Evolutionary conservation across 495 filamentous ascomycete species (phyloP).

Genomic region (Talaromyces stipitatus): DNA sequence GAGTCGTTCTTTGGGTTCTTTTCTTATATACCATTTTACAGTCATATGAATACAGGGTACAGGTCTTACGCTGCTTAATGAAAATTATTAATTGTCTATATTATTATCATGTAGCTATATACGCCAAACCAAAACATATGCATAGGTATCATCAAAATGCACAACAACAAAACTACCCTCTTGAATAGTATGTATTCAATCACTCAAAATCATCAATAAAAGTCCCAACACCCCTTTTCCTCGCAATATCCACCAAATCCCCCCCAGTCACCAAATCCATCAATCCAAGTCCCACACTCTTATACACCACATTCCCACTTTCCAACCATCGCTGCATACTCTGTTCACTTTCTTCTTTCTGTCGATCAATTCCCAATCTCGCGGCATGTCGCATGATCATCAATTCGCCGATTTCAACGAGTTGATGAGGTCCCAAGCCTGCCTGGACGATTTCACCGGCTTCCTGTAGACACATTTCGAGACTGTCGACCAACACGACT

Average conservation of each 20-base stretch:
- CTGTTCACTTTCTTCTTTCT: conserved; percentile 34
- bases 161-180: not conserved
- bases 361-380: conserved; percentile 22
- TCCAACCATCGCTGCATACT: conserved; percentile 64
- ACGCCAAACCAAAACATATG: not conserved
- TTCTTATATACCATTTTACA: not conserved
- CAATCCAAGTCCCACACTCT: conserved; percentile 41
- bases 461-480: conserved; percentile 71
- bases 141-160: not conserved
- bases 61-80: not conserved
- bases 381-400: conserved; percentile 58
- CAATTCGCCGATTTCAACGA: conserved; percentile 83
- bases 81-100: not conserved
- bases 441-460: conserved; percentile 85
- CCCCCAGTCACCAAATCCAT: conserved; percentile 57
- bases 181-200: no score
- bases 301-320: conserved; percentile 63
- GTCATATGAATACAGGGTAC: not conserved
- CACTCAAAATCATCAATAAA: conserved; percentile 57
- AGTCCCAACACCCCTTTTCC: conserved; percentile 64
- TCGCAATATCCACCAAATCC: conserved; percentile 67
- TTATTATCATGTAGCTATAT: not conserved
- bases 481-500: conserved; percentile 74
- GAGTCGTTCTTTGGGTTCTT: not conserved
- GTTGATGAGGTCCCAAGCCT: conserved; percentile 57